Base-by-base conservation (phyloP, 108 stramenopile species). In the Pseudonitzschia delicatissima region DNA sequence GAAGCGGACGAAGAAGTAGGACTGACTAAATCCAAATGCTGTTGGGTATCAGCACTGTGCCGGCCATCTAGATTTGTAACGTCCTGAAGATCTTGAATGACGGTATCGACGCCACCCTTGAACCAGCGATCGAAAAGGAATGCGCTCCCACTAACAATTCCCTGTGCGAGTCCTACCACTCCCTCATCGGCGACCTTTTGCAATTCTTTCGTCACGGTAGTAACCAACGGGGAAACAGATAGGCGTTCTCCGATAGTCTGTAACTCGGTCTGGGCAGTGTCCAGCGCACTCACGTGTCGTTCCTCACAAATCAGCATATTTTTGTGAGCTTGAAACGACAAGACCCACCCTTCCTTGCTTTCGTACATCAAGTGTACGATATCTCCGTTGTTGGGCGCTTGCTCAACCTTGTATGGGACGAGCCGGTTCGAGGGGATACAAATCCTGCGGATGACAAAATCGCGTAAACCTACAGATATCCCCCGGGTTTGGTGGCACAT, bases 51-150 rank as follows among this genome's bases (percentile, higher is more conserved):
- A 2, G 64, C 71, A 44, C 77, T 80, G 51, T 79, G 68, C 7
- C 88, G 73, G 20, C 93, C 93, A 77, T 94, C 90, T 71, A 84
- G 79, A 62, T 94, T 94, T 8, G 85, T 81, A 6, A 72, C 90
- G 62, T 85, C 65, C 21, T 74, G 77, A 2, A 94, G 47, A 66
- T 94, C 93, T 21, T 64, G 66, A 15, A 94, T 55, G 12, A 75
- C 70, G 1, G 81, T 82, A 44, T 71, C 75, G 2, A 91, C 32
- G 15, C 93, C 93, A 25, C 79, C 76, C 52, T 82, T 77, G 33
- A 78, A 69, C 93, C 93, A 94, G 34, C 88, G 66, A 39, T 82
- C 76, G 39, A 88, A 62, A 23, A 94, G 53, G 2, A 64, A 57
- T 0, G 68, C 48, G 29, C 83, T 74, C 9, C 74, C 82, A 28